phyloP scores from a whole-genome alignment of 176 grass and related monocot genomes.

The Melocanna baccifera region DNA sequence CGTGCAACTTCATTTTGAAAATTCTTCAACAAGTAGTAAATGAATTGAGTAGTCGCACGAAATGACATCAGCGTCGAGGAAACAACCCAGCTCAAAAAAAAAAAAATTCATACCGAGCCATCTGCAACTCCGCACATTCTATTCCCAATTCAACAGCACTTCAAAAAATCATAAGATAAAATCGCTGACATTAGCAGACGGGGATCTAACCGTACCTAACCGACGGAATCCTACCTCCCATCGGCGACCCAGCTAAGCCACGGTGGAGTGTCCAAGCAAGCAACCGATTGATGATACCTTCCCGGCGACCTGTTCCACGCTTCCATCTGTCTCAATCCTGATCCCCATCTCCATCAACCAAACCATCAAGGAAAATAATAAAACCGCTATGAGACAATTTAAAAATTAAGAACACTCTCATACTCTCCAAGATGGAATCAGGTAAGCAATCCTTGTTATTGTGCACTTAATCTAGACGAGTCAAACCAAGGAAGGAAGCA shows the following conservation, averaged over 20 bases:
- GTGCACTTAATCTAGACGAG: background rate
- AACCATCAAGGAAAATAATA: background rate
- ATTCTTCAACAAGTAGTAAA: background rate
- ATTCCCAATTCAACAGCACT: background rate
- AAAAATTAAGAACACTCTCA: background rate
- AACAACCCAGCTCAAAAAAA: background rate
- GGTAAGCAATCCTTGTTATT: constrained; percentile 33
- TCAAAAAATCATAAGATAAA: background rate
- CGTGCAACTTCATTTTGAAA: background rate
- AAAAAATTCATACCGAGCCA: background rate
- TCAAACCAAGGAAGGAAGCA: constrained; percentile 30
- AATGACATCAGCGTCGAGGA: background rate
- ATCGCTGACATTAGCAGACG: background rate
- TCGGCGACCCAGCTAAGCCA: constrained; percentile 18
- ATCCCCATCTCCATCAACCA: constrained; percentile 18
- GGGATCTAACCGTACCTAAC: background rate
- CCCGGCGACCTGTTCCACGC: constrained; percentile 24
- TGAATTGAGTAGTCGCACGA: background rate
- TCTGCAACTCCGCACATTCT: background rate
- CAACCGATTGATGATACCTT: background rate
- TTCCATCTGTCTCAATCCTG: background rate
- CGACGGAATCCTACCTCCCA: constrained; percentile 4
- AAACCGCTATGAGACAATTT: background rate
- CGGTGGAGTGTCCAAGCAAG: constrained; percentile 12
- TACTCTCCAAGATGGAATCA: constrained; percentile 35